Base-by-base conservation (phyloP, 345 rosid species). In the Corymbia maculata region DNA sequence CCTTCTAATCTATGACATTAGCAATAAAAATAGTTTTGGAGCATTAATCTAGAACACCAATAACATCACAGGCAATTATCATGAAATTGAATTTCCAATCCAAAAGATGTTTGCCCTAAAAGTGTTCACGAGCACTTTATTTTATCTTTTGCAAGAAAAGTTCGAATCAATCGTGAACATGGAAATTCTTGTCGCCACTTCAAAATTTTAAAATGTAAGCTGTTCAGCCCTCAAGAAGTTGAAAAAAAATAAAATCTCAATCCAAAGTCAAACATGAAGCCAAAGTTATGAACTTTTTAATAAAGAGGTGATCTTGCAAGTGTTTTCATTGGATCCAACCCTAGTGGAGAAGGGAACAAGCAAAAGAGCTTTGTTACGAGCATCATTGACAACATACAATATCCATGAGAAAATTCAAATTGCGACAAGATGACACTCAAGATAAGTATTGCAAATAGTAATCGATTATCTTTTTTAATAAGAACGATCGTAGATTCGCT, bases 191-290 rank as follows among this genome's bases (percentile, higher is more conserved):
- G 52, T 51, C 52, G 52, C 16, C 52, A 51, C 52, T 51, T 51
- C 52, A 51, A 51, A 51, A 51, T 51, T 12, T 51, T 15, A 51
- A 51, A 51, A 36, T 36, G 13, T 15, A 15, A 13, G 16, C 52
- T 12, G 52, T 13, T 13, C 13, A 51, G 16, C 52, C 52, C 52
- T 14, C 52, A 51, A 13, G 14, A 13, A 51, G 52, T 51, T 51
- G 52, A 36, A 55, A 55, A 12, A 21, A 3, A 55, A 64, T 64
- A 13, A 64, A 28, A n/a, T 64, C 70, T 28, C 28, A 61, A 64
- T 64, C 8, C 36, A n/a, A 0, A 28, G 36, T 64, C 4, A 4
- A 64, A 12, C 8, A 22, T 22, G 61, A 55, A 55, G 28, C 2
- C 12, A 9, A 22, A 8, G 6, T 55, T 55, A 55, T 0, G 13